Base-by-base conservation (phyloP, 2,329 filamentous ascomycete genomes). In the Colletotrichum camelliae region DNA sequence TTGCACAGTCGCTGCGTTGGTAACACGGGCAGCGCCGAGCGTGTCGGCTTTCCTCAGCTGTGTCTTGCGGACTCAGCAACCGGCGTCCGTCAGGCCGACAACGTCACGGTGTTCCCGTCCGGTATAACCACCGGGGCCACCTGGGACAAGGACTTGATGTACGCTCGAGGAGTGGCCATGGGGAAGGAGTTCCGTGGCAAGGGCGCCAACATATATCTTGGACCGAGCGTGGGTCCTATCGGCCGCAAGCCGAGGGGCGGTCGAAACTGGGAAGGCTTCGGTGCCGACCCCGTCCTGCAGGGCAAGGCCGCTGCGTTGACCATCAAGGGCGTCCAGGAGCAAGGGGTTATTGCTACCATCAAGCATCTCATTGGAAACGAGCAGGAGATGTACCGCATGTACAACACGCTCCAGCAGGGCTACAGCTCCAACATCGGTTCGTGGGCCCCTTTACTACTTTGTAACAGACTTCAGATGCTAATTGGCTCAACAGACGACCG, bases 71-170 rank as follows among this genome's bases (percentile, higher is more conserved):
- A 96, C 81, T 92, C 91, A 0, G 93, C 94, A 2, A 86, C 94
- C 39, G 94, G 95, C 3, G 87, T 97, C 16, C 91, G 94, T 33
- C 91, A 91, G n/a, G 91, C 93, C 1, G 94, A 96, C 78, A 92
- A 94, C 76, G 91, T 93, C 68, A 96, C 94, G 0, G 94, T 92
- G 0, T 97, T 96, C 79, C 94, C 95, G 0, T 90, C 94, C 10
- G 94, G 94, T n/a, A 94, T 96, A 79, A 95, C 93, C 0, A 90
- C 90, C 2, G 94, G 93, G 21, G 93, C 94, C 3, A 95, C 94
- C 0, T 96, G 92, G 81, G 93, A 94, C 84, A 96, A 95, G 85
- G 86, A 90, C 18, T 85, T 95, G 66, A 93, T 95, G 84, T 93
- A 93, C 77, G 87, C 90, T 67, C 90, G 94, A 33, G 94, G 91